Base-by-base conservation (phyloP, 306 rosid genomes). In the Glycyrrhiza uralensis region DNA sequence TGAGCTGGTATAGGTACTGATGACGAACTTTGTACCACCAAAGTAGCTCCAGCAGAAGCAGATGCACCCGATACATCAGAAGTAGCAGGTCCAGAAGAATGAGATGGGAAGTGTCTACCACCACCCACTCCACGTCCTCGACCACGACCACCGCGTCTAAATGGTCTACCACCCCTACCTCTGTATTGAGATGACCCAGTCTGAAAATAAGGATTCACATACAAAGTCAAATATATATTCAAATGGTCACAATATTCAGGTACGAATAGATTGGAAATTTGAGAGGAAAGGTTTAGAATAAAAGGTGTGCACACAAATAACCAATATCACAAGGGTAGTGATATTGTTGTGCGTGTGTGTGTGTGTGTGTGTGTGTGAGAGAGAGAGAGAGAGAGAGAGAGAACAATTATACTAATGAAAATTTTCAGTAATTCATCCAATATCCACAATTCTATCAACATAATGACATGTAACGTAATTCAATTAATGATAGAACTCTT, bases 141-240 rank as follows among this genome's bases (percentile, higher is more conserved):
- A 30, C 77, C 81, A 13, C 86, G 89, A 68, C 86, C 90, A 78
- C 90, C 86, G 72, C 90, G 86, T 76, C 87, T 86, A 66, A 82
- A 85, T 75, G 90, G 63, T 82, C 91, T 87, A 82, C 86, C 76
- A 39, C 95, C 91, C 76, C 91, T 81, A 71, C 85, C 93, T 87
- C 93, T 84, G 84, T 76, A 82, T 62, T 76, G 87, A 74, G 88
- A 82, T 55, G 83, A 77, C 80, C 81, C 91, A 58, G 77, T 82
- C 93, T 89, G 92, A 82, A 80, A 78, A 85, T 55, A 75, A 66
- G 49, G 77, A 85, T 69, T 85, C 64, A 59, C 79, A 66, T 72
- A 77, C 66, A 76, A 83, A 85, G 73, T 51, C 72, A 76, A 67
- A 75, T 79, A 72, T 69, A 81, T 51, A 82, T 59, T 38, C 54